Evolutionary conservation across 805 yeast species (phyloP).

Genomic region (Yarrowia sp.): DNA sequence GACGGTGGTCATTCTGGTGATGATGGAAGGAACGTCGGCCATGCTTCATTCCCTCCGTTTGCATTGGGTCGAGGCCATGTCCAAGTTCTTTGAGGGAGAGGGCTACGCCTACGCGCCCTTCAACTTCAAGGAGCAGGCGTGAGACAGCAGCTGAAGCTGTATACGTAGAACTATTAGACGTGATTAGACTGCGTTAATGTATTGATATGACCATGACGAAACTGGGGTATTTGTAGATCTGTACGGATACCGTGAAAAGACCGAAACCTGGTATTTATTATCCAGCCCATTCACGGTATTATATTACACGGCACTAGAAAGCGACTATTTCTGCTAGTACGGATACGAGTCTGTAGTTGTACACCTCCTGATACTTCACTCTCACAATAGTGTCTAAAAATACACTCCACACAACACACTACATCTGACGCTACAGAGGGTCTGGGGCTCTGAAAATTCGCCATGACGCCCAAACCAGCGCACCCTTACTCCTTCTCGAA

Average conservation of each 20-base stretch:
- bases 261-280: no score
- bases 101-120: constrained; percentile 91
- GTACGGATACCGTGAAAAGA: no score
- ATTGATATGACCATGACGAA: not conserved
- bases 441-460: not conserved
- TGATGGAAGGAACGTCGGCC: constrained; percentile 99
- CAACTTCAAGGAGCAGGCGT: constrained; percentile 52
- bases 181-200: constrained; percentile 7
- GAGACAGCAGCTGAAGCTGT: not conserved
- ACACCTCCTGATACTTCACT: no score
- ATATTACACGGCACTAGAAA: no score
- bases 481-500: constrained; percentile 14
- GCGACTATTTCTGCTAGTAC: no score
- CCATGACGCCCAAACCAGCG: not conserved
- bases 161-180: constrained; percentile 12
- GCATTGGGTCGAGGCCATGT: constrained; percentile 99
- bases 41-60: constrained; percentile 96
- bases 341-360: no score
- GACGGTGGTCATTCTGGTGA: constrained; percentile 88
- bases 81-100: constrained; percentile 97
- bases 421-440: no score
- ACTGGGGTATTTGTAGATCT: no score
- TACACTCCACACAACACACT: not conserved
- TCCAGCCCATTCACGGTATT: no score
- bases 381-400: not conserved